Conservation (phyloP, 139 green algal species). For the Pleodorina starrii region DNA sequence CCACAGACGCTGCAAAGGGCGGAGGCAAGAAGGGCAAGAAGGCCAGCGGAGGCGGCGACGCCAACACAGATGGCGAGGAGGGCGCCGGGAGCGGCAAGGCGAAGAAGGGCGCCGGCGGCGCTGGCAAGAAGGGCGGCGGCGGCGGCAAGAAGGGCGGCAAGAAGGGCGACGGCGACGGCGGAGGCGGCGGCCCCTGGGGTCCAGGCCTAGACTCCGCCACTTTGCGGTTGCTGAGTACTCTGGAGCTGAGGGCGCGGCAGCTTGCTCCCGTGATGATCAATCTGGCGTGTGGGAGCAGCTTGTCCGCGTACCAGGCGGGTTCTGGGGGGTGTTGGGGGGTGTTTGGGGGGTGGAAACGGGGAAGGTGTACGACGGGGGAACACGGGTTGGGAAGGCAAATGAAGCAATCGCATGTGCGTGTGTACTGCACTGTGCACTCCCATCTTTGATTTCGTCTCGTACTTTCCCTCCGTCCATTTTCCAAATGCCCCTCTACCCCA, state of each 20-base stretch:
- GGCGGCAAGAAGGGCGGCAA: conserved; percentile 53
- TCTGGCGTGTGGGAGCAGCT: conserved; percentile 8
- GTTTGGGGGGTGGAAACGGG: not conserved
- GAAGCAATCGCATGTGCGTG: not conserved
- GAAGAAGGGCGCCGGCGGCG: not conserved
- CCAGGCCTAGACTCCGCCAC: not conserved
- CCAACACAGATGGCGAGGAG: not conserved
- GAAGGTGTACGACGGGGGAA: not conserved
- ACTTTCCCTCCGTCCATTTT: too few relatives aligned
- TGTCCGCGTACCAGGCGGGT: conserved; percentile 1
- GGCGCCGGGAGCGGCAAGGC: not conserved
- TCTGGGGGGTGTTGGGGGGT: not conserved
- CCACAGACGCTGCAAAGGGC: not conserved
- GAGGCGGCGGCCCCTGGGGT: not conserved
- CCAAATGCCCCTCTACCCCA: too few relatives aligned
- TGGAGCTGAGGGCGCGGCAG: not conserved
- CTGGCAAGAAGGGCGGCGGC: conserved; percentile 59
- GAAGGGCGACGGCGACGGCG: not conserved
- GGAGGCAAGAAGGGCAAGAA: conserved; percentile 19
- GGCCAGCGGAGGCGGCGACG: not conserved
- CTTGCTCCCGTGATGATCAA: conserved; percentile 1
- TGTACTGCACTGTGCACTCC: not conserved
- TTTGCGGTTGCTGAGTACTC: not conserved
- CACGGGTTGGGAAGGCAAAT: too few relatives aligned
- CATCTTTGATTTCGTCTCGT: not conserved